Evolutionary conservation across 768 basidiomycete species (phyloP).

Genomic region (Suillus alpinus): DNA sequence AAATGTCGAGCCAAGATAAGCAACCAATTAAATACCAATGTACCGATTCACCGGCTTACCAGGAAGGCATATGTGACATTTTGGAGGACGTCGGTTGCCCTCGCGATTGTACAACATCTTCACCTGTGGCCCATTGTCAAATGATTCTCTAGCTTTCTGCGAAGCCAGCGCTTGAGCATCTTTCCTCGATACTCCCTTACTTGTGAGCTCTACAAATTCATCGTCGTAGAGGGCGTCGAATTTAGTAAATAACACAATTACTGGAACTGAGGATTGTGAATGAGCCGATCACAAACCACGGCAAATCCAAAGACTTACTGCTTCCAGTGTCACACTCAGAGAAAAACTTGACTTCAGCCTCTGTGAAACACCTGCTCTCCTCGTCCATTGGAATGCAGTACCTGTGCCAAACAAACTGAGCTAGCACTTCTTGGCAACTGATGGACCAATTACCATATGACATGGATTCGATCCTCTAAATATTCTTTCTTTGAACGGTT

Average conservation of each 20-base stretch:
- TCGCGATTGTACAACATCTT: neutral
- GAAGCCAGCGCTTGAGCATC: slow-evolving; percentile 14
- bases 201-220: slow-evolving; percentile 16
- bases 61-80: neutral
- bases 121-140: neutral
- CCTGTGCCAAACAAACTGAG: slow-evolving; percentile 24
- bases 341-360: slow-evolving; percentile 27
- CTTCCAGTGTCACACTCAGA: slow-evolving; percentile 9
- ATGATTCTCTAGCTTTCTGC: slow-evolving; percentile 10
- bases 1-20: neutral
- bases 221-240: slow-evolving; percentile 28
- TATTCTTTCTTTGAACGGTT: slow-evolving; percentile 15
- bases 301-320: neutral
- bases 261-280: slow-evolving; percentile 28
- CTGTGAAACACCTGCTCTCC: slow-evolving; percentile 21
- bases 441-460: slow-evolving; percentile 31
- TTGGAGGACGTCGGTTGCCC: neutral
- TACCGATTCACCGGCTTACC: neutral
- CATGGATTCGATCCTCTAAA: slow-evolving; percentile 33
- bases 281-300: neutral
- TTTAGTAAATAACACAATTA: slow-evolving; percentile 38
- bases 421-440: neutral
- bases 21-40: too few species aligned
- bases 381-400: slow-evolving; percentile 35
- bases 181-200: slow-evolving; percentile 10